phyloP scores from a whole-genome alignment of 2,329 filamentous ascomycete genomes.

The Diaporthe sp. region DNA sequence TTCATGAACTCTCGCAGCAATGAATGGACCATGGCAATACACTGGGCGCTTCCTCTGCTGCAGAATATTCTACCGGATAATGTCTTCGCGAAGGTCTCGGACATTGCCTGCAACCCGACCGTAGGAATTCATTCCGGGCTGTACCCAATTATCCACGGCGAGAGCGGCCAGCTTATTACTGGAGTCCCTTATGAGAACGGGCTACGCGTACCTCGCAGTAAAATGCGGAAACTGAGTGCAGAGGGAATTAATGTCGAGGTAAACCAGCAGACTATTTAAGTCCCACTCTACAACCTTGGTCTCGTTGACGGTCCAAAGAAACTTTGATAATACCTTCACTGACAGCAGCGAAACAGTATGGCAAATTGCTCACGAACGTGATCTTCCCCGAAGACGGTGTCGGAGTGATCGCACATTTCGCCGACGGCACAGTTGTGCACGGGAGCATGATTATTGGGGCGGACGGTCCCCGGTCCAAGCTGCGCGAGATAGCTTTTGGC shows the following conservation, averaged over 20 bases:
- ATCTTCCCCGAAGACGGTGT: not conserved
- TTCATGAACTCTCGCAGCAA: conserved; percentile 25
- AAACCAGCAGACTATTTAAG: not conserved
- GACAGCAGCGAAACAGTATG: not conserved
- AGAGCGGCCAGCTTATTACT: conserved; percentile 4
- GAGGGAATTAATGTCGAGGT: conserved; percentile 12
- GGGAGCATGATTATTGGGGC: conserved; percentile 9
- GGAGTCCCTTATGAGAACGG: conserved; percentile 13
- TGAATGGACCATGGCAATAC: conserved; percentile 28
- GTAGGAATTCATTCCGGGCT: conserved; percentile 7
- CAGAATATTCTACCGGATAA: not conserved
- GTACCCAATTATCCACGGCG: conserved; percentile 15
- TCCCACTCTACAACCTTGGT: no score
- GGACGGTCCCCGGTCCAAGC: conserved; percentile 15
- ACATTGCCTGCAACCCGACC: conserved; percentile 14
- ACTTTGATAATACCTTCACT: not conserved
- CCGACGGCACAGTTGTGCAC: not conserved
- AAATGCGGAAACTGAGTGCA: conserved; percentile 12
- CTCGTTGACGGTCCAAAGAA: no score
- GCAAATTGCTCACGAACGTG: not conserved
- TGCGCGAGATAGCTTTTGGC: conserved; percentile 12
- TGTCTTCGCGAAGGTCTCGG: not conserved
- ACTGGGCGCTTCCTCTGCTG: conserved; percentile 15
- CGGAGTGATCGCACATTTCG: not conserved
- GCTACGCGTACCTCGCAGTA: conserved; percentile 13